Evolutionary conservation across 768 basidiomycete genomes (phyloP), one percentile per base, ranked within the genome.

Genomic region (Xerocomellus amylosporus): DNA sequence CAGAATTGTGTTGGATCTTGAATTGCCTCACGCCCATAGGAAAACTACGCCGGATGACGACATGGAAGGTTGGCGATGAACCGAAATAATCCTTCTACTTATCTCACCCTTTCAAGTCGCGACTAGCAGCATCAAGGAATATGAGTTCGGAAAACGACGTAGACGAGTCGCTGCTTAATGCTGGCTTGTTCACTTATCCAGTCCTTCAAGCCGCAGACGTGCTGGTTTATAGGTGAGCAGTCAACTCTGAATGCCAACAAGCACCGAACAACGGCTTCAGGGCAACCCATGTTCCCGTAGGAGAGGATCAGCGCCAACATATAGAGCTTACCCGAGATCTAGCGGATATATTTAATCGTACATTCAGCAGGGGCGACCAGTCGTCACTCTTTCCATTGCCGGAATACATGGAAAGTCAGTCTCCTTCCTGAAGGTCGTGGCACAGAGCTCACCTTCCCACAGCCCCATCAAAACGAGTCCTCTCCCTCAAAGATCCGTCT

Each of bases 241-340:
- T 54, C 43, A 1, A 8, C 19, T 22, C 5, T 33, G 24, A 38
- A 33, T 19, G 2, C 39, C n/a, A n/a, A 33, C 19, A 2, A 14
- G 8, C 7, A 9, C 46, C 49, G 13, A 47, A 42, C 22, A 19
- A 34, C 14, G 12, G 10, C 8, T 8, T 2, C 58, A 93, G 94
- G 61, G 83, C 93, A 2, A 96, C 93, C 0, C 90, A 94, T 67
- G 89, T 98, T 1, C 96, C 96, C 0, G 95, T 98, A 5, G 96
- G 96, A 24, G 94, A 98, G 64, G 96, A 98, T 69, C 96, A 98
- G 66, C 83, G 84, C 20, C 96, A 98, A 73, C 96, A 98, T 64
- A 80, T 98, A 39, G 94, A 97, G 64, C 82, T 98, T 0, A 80
- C 81, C 17, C 84, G 93, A 30, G 92, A 95, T 62, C 73, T 97